Evolutionary conservation across 345 rosid genomes (phyloP), one percentile per base, ranked within the genome.

Genomic region (Euphorbia pulcherrima): DNA sequence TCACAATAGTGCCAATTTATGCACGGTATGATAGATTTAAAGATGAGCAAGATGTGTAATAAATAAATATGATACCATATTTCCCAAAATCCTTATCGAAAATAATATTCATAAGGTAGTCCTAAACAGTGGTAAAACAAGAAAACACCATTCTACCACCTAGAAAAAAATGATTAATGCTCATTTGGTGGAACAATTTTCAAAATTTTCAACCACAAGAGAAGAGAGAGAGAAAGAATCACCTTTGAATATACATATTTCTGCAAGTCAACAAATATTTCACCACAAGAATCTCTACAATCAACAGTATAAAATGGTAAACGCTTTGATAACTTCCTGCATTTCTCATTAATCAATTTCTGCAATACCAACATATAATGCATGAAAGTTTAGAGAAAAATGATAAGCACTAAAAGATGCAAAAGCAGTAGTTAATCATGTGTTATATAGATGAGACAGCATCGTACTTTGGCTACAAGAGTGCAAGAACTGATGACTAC

Each of bases 261-360:
- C 75, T 85, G 92, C 72, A 94, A 78, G 73, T 94, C 97, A 29
- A 88, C 95, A 74, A 94, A 94, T 33, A 94, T 86, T 81, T 94
- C 96, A 61, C 96, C 97, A 62, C 84, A 86, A 6, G 90, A 89
- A 75, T 85, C 88, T 77, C 95, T 86, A 68, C 95, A 88, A 50
- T 91, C 97, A 41, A 91, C 88, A 0, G 89, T 77, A 70, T 90
- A 94, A 79, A 89, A 94, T 54, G 97, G 90, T 18, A 91, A 78
- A 8, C 85, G 91, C 80, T 89, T 94, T 11, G 81, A 62, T 63
- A 80, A 71, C 80, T 86, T 81, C 62, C 93, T 78, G 70, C 99
- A 94, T 68, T 83, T 89, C 74, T 87, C 90, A 54, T 91, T 91
- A 67, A 89, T 80, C 80, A 74, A 69, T 77, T 83, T 89, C 99